Percentiles rank a stretch among this genome's conserved stretches.
These are phyloP conservation scores for Scutellaria baicalensis DNA, from an alignment of 257 asterid genomes.

Conservation along the genomic window DNA sequence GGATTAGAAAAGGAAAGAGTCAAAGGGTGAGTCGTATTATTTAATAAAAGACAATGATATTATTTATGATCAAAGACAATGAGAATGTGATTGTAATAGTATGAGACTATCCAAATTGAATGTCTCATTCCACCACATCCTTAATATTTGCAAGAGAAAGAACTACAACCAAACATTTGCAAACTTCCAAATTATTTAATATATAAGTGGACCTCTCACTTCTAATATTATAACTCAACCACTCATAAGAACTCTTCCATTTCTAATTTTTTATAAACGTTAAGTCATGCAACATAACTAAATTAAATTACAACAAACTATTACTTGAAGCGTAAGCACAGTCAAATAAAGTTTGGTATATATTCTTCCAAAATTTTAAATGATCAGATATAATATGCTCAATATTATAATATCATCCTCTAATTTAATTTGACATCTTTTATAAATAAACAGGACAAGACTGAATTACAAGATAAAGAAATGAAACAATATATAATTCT, in stretches of 20 bases:
- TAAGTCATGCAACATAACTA: too few species aligned
- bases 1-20: not conserved
- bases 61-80: conserved; percentile 21
- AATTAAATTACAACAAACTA: not conserved
- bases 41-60: conserved; percentile 19
- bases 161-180: conserved; percentile 28
- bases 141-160: conserved; percentile 12
- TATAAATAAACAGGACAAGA: not conserved
- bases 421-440: not conserved
- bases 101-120: conserved; percentile 10
- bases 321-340: not conserved
- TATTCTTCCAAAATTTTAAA: not conserved
- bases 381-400: not conserved
- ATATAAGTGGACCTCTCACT: conserved; percentile 14
- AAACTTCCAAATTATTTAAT: conserved; percentile 12
- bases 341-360: not conserved
- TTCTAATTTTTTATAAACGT: too few species aligned
- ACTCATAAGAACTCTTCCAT: not conserved
- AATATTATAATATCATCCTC: not conserved
- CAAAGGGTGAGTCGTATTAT: not conserved
- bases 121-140: conserved; percentile 23
- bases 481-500: too few species aligned
- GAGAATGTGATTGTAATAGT: conserved; percentile 19
- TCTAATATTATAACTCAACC: not conserved
- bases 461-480: not conserved